Conservation (phyloP, 495 filamentous ascomycete genomes). For the Aspergillus indologenus region DNA sequence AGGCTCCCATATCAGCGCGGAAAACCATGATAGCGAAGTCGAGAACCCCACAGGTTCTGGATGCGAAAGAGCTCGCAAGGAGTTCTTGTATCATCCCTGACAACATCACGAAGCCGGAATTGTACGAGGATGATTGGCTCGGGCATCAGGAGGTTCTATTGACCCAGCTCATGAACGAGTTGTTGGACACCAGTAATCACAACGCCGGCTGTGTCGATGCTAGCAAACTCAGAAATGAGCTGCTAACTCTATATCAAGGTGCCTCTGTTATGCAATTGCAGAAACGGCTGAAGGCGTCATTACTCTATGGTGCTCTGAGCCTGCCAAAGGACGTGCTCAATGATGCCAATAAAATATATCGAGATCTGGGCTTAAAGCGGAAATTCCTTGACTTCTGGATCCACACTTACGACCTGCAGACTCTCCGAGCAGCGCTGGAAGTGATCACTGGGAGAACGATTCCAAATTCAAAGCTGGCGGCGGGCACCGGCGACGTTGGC, state of each 20-base stretch:
- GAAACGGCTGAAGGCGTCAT: constrained; percentile 58
- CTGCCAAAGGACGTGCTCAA: constrained; percentile 51
- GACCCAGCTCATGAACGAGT: constrained; percentile 56
- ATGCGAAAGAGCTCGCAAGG: constrained; percentile 8
- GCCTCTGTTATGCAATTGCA: constrained; percentile 51
- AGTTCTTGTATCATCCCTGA: constrained; percentile 55
- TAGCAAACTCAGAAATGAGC: constrained; percentile 35
- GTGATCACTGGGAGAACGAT: constrained; percentile 59
- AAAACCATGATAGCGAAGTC: constrained; percentile 16
- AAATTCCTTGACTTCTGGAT: constrained; percentile 58
- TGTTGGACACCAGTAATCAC: constrained; percentile 42
- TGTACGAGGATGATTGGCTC: constrained; percentile 68
- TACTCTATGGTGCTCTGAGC: constrained; percentile 60
- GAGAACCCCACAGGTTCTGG: constrained; percentile 19
- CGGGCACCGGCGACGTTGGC: neutral
- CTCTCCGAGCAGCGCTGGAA: constrained; percentile 53
- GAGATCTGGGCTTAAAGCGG: constrained; percentile 57
- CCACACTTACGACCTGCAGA: constrained; percentile 51
- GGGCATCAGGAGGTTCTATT: constrained; percentile 60
- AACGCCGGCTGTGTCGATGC: constrained; percentile 21
- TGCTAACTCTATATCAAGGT: constrained; percentile 57
- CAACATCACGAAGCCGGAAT: constrained; percentile 50
- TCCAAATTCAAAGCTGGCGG: constrained; percentile 13
- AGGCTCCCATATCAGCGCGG: constrained; percentile 18
- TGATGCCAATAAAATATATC: constrained; percentile 46